Conservation (phyloP, 148 eudicot species). For the Cornus suecica region DNA sequence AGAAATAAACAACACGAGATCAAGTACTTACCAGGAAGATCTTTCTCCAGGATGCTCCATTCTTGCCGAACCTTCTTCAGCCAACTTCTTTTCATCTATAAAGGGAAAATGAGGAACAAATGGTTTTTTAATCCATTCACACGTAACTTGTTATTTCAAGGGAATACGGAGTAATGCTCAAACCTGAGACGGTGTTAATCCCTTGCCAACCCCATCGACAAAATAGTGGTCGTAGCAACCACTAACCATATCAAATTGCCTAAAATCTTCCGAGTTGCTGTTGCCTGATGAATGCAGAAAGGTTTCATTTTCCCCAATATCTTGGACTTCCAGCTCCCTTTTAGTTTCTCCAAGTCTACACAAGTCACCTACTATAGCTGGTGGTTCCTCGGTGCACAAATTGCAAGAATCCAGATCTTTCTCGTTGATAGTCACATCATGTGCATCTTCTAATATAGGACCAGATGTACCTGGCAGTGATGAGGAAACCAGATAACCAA, state of each 20-base stretch:
- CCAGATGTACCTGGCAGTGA: slow-evolving; percentile 34
- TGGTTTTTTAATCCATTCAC: background rate
- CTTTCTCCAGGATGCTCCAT: slow-evolving; percentile 86
- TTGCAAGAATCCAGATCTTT: slow-evolving; percentile 38
- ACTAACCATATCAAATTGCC: slow-evolving; percentile 71
- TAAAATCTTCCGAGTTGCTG: slow-evolving; percentile 30
- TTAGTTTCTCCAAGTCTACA: slow-evolving; percentile 26
- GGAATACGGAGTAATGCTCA: background rate
- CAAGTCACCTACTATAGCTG: slow-evolving; percentile 19
- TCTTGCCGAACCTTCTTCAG: slow-evolving; percentile 89
- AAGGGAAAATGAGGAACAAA: slow-evolving; percentile 10
- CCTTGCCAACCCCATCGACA: slow-evolving; percentile 48
- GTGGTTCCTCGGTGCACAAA: slow-evolving; percentile 15
- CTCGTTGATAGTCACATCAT: slow-evolving; percentile 25
- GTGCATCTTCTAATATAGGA: slow-evolving; percentile 18
- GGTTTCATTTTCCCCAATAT: slow-evolving; percentile 20
- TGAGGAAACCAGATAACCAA: slow-evolving; percentile 36
- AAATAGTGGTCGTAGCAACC: slow-evolving; percentile 88
- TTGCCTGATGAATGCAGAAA: slow-evolving; percentile 13
- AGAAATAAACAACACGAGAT: background rate
- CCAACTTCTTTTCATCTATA: slow-evolving; percentile 71
- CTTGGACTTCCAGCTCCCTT: slow-evolving; percentile 22
- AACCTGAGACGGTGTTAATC: slow-evolving; percentile 54
- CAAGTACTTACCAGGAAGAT: slow-evolving; percentile 67
- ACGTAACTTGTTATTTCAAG: background rate